Base-by-base conservation (phyloP, 352 stramenopile species). In the Saprolegnia diclina region DNA sequence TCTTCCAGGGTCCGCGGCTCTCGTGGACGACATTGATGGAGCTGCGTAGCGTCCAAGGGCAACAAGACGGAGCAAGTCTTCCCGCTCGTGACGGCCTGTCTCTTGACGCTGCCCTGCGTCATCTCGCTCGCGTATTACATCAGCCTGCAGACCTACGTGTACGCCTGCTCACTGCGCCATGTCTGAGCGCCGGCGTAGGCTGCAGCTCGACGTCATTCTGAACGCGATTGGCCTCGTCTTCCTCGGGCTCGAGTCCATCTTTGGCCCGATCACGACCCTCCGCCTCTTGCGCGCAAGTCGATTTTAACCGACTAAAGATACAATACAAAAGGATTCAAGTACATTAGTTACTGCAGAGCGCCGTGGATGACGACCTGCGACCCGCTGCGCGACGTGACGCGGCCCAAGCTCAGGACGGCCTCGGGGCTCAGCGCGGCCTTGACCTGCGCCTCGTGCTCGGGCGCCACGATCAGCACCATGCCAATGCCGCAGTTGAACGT, bases 401-500 rank as follows among this genome's bases (percentile, higher is more conserved):
- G 81, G 74, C 94, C 94, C 37, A 98, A 72, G 81, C 92, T 81
- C 72, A 91, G 97, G 44, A 98, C 87, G 65, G 83, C 83, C 76
- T 98, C 94, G 56, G 90, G 89, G 45, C 79, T 75, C 22, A 99
- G 79, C 56, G 92, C 70, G 45, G 82, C 42, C 42, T 92, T 89
- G 5, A 97, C 90, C 63, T 96, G 81, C n/a, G 87, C 83, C 26
- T 95, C 95, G 71, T 95, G 85, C 53, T 90, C 87, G 45, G 88
- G 76, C 19, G 92, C 83, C 29, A 99, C 78, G 62, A 99, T 94
- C 26, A 99, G 76, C 40, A 99, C 92, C 95, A 99, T 99, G 67
- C 97, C 97, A 75, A 99, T 95, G 67, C 97, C 97, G 78, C 94
- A 98, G 79, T 99, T 99, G 80, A 99, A 99, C 57, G 97, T 99